Percentiles rank a stretch among this genome's conserved stretches.
phyloP scores from a whole-genome alignment of 352 stramenopile species.

The Pythium dissotocum region DNA sequence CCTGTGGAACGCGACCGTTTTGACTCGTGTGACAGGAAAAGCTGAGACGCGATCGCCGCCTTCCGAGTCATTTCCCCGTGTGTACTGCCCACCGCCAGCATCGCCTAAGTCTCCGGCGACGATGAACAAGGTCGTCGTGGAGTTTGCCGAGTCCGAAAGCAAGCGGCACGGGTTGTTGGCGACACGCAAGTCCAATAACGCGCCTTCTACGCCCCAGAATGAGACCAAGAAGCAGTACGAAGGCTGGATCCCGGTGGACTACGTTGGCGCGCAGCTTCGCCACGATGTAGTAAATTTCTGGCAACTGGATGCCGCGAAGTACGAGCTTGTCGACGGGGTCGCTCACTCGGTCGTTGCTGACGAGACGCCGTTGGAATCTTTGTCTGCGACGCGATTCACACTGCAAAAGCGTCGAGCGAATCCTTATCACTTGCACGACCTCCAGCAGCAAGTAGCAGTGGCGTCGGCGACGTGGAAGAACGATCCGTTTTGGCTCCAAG shows the following conservation, averaged over 20 bases:
- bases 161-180: background rate
- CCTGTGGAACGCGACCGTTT: background rate
- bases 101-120: background rate
- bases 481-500: constrained; percentile 59
- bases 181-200: constrained; percentile 4
- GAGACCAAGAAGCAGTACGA: constrained; percentile 25
- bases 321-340: constrained; percentile 38
- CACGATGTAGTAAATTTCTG: constrained; percentile 52
- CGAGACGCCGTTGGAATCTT: constrained; percentile 28
- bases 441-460: background rate
- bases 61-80: no score
- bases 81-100: no score
- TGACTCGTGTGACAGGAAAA: background rate
- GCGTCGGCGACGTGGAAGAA: constrained; percentile 4
- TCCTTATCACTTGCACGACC: no score
- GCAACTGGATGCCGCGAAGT: constrained; percentile 43
- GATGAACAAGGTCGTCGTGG: constrained; percentile 47
- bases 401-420: background rate
- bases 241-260: constrained; percentile 56
- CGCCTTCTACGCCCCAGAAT: background rate
- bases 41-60: background rate
- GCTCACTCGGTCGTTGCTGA: constrained; percentile 28
- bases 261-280: constrained; percentile 41
- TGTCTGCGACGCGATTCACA: constrained; percentile 13
- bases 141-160: constrained; percentile 18